A percentile compares a stretch with the other conserved stretches of the same genome.
phyloP scores from a whole-genome alignment of 2,329 filamentous ascomycete species.

The Sclerotinia glacialis region DNA sequence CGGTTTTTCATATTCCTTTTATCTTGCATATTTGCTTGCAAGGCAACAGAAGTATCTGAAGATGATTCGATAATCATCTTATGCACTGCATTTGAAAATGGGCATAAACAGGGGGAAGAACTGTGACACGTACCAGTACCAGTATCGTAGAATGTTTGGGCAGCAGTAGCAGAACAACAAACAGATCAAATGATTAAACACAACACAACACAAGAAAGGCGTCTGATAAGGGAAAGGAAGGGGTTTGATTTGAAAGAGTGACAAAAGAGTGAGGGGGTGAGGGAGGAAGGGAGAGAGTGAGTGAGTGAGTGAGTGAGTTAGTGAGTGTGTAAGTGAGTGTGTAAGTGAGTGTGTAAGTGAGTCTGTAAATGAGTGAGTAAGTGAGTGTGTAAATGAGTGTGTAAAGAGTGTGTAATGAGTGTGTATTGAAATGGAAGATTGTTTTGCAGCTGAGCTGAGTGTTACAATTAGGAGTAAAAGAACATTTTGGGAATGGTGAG shows the following conservation, averaged over 20 bases:
- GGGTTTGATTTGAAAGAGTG: slow-evolving; percentile 11
- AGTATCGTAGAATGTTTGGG: slow-evolving; percentile 3
- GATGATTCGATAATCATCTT: slow-evolving; percentile 12
- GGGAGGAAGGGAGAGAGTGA: neutral
- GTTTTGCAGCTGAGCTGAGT: neutral
- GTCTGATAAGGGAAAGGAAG: neutral
- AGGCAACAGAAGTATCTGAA: neutral
- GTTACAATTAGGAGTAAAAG: neutral
- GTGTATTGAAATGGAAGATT: neutral
- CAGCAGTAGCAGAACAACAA: neutral
- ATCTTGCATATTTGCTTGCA: neutral
- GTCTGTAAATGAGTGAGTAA: neutral
- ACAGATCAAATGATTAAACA: slow-evolving; percentile 14
- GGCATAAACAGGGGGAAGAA: slow-evolving; percentile 13
- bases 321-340: neutral
- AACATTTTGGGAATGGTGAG: slow-evolving; percentile 8
- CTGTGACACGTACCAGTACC: slow-evolving; percentile 17
- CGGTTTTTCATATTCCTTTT: neutral
- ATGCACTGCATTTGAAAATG: slow-evolving; percentile 13
- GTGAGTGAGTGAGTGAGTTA: neutral
- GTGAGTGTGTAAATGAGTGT: neutral
- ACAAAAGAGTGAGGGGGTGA: neutral
- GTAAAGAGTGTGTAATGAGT: neutral
- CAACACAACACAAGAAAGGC: neutral
- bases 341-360: neutral